These are phyloP conservation scores for Pythium monospermum DNA, from an alignment of 352 stramenopile genomes.

Conservation along the genomic window DNA sequence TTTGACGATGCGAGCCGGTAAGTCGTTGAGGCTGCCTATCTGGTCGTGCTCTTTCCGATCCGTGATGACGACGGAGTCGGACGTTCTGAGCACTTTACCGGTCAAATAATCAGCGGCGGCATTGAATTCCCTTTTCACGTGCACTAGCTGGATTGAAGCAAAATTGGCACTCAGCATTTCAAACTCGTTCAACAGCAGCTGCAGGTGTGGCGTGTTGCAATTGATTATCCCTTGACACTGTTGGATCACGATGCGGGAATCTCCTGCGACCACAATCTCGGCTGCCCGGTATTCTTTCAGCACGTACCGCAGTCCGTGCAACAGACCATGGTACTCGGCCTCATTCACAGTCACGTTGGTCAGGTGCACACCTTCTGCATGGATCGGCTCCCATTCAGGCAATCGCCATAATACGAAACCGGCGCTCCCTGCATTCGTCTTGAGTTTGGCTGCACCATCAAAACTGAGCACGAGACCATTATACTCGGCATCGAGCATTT, in stretches of 20 bases:
- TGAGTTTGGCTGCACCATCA: constrained; percentile 18
- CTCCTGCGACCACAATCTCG: constrained; percentile 3
- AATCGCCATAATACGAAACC: constrained; percentile 13
- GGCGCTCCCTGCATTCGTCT: constrained; percentile 7
- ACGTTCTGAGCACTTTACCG: neutral
- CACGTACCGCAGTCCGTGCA: neutral
- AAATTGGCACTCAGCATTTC: constrained; percentile 1
- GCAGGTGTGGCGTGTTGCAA: constrained; percentile 8
- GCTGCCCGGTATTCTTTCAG: neutral
- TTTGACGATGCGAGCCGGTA: neutral
- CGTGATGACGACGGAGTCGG: neutral
- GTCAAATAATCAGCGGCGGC: constrained; percentile 12
- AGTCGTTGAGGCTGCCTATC: neutral
- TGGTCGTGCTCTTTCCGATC: neutral
- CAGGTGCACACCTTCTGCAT: neutral
- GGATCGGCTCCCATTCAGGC: constrained; percentile 3
- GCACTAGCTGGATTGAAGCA: constrained; percentile 2
- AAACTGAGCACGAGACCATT: constrained; percentile 12
- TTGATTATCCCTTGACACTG: constrained; percentile 8
- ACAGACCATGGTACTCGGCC: constrained; percentile 15
- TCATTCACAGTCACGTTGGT: constrained; percentile 10
- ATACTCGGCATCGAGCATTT: constrained; percentile 15
- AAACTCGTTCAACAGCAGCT: constrained; percentile 1
- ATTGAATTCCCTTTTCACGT: constrained; percentile 24
- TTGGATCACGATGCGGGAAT: constrained; percentile 9